Conservation (phyloP, 1,284 basidiomycete genomes). For the Golubevia pallescens region DNA sequence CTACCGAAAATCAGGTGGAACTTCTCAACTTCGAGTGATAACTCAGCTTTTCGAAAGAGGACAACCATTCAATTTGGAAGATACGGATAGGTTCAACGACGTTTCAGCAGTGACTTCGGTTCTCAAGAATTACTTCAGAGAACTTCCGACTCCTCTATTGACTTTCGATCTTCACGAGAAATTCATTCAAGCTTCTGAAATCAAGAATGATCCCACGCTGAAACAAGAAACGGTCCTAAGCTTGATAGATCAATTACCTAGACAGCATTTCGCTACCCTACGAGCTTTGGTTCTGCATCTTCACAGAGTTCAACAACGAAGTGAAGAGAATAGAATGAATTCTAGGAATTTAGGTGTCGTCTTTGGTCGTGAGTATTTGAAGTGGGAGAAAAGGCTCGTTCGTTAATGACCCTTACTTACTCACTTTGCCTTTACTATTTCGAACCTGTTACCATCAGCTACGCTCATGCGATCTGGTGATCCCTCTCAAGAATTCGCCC, state of each 20-base stretch:
- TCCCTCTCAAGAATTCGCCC: conserved; percentile 85
- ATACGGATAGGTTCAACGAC: conserved; percentile 91
- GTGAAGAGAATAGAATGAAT: conserved; percentile 85
- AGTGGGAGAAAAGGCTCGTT: not conserved
- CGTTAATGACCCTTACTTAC: conserved; percentile 7
- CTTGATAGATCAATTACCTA: conserved; percentile 79
- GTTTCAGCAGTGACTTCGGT: conserved; percentile 95
- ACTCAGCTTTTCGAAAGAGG: conserved; percentile 93
- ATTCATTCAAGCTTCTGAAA: conserved; percentile 69
- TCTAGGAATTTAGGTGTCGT: conserved; percentile 98
- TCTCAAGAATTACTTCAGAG: conserved; percentile 94
- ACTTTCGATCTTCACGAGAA: conserved; percentile 90
- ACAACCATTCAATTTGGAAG: conserved; percentile 87
- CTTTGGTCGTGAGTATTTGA: conserved; percentile 83
- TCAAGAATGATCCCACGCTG: conserved; percentile 71
- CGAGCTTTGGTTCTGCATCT: conserved; percentile 84
- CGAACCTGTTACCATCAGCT: conserved; percentile 68
- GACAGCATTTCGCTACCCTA: conserved; percentile 85
- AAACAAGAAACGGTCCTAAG: conserved; percentile 74
- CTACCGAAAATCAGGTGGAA: conserved; percentile 95
- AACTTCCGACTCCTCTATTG: conserved; percentile 84
- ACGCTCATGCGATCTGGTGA: conserved; percentile 90
- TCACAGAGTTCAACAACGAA: conserved; percentile 65
- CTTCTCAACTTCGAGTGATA: conserved; percentile 87
- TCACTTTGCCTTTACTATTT: not conserved